Evolutionary conservation across 2,329 filamentous ascomycete species (phyloP), one percentile per base, ranked within the genome.

Genomic region (Ophiostoma quercus): DNA sequence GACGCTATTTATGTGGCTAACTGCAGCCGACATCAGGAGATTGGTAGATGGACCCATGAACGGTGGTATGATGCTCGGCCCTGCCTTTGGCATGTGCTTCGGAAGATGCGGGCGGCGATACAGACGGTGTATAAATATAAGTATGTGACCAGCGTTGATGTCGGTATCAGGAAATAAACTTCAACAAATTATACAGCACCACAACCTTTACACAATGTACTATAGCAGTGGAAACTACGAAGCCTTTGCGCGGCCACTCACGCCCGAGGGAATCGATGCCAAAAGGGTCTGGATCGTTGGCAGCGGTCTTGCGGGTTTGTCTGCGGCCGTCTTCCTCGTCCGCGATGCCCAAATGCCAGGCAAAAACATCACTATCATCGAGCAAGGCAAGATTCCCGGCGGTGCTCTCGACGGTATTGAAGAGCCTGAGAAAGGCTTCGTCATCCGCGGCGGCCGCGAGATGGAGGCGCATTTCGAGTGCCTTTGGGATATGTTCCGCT

Each of bases 301-400:
- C 37, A 76, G 76, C 5, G 78, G 78, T 25, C 76, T 79, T 8
- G 75, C 78, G 1, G 76, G 77, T 0, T 74, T 80, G 25, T 76
- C 79, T 19, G 75, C 79, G 6, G 76, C 78, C n/a, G 77, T 77
- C 19, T 76, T 79, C 70, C 74, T 79, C 11, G 74, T 80, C 25
- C 73, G 75, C 47, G 78, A 79, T 71, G 78, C 75, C 22, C 75
- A 77, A 60, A 74, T 79, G 60, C 76, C 77, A 0, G 75, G 78
- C 0, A 71, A 73, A 12, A 75, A 76, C 57, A 77, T 80, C 70
- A 78, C 78, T 39, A 76, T 80, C 34, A 72, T 79, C 60, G 78
- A 79, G 69, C 75, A 76, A 29, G 74, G 76, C 14, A 71, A 71
- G 12, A 68, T 75, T 8, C 73, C 78, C 1, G 77, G 78, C 22